Base-by-base conservation (phyloP, 2,329 filamentous ascomycete genomes). In the Beauveria pseudobassiana region DNA sequence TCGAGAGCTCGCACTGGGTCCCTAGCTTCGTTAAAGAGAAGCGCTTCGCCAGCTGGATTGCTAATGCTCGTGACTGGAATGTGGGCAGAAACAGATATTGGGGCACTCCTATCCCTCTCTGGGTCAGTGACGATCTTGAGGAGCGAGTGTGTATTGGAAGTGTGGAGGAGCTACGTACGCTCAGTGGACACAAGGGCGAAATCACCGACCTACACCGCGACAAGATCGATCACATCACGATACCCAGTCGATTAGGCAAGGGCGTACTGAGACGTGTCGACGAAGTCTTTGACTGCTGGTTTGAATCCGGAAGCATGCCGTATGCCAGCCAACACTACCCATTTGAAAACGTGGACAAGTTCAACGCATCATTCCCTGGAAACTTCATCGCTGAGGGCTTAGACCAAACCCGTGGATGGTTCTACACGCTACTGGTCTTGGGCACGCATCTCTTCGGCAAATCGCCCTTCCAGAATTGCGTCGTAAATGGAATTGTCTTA, bases 241-340 rank as follows among this genome's bases (percentile, higher is more conserved):
- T 98, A 65, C 93, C 93, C 1, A 96, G 90, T 72, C 89, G 90
- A 75, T 83, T 88, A 76, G 93, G 93, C 67, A 96, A 93, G 71
- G 93, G 92, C 22, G 80, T 82, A n/a, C 78, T 97, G 65, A 87
- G 83, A 69, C 87, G 93, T 67, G 83, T 95, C 12, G 87, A 91
- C 58, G 92, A 96, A 73, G 91, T 97, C 5, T 96, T 97, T 69
- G 93, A 97, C 76, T 97, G 93, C 72, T 97, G 93, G 92, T 96
- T 96, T 65, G 93, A 97, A 75, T 96, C 92, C 50, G 93, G 93
- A 64, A 93, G 89, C 71, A 97, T 97, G 93, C 93, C 93, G 3
- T 97, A 96, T 71, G 90, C 91, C 49, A 92, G 89, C 66, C 86
- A 89, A 65, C 93, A 97, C 73, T 97, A 96, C 71, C 93, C 93